Conservation (phyloP, 768 basidiomycete species). For the Panaeolus papilionaceus region DNA sequence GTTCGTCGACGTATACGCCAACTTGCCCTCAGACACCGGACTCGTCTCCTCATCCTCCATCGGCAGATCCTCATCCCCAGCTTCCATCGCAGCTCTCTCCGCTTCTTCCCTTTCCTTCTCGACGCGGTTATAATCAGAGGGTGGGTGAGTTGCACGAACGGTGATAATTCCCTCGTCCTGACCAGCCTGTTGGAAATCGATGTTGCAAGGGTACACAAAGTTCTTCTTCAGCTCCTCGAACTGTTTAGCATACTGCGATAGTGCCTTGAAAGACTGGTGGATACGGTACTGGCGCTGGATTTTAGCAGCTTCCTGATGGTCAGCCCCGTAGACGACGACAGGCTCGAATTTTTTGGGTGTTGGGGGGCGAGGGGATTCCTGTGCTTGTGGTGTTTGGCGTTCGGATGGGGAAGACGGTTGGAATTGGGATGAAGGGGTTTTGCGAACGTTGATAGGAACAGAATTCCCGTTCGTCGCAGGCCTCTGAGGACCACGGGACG, state of each 20-base stretch:
- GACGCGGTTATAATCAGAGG: conserved; percentile 25
- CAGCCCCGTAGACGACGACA: conserved; percentile 30
- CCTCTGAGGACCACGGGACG: conserved; percentile 12
- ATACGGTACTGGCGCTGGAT: conserved; percentile 57
- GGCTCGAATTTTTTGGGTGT: conserved; percentile 22
- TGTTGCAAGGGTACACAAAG: conserved; percentile 50
- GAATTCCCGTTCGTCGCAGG: neutral
- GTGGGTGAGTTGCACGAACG: conserved; percentile 28
- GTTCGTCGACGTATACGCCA: conserved; percentile 69
- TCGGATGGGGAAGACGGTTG: conserved; percentile 15
- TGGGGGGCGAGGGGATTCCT: conserved; percentile 22
- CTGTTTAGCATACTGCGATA: conserved; percentile 45
- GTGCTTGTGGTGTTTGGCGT: conserved; percentile 15
- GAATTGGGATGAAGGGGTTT: conserved; percentile 18
- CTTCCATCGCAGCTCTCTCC: conserved; percentile 11
- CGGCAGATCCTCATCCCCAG: conserved; percentile 22
- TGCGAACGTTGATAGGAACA: conserved; percentile 22
- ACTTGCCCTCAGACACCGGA: conserved; percentile 36
- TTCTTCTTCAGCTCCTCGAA: conserved; percentile 48
- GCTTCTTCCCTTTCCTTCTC: conserved; percentile 8
- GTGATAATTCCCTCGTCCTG: conserved; percentile 36
- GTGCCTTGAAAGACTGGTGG: conserved; percentile 45
- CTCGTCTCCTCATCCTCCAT: conserved; percentile 28
- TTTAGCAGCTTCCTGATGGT: conserved; percentile 45
- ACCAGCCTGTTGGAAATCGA: conserved; percentile 53